These are phyloP conservation scores for Xylariaceae sp. DNA, from an alignment of 2,329 filamentous ascomycete species.

Conservation along the genomic window DNA sequence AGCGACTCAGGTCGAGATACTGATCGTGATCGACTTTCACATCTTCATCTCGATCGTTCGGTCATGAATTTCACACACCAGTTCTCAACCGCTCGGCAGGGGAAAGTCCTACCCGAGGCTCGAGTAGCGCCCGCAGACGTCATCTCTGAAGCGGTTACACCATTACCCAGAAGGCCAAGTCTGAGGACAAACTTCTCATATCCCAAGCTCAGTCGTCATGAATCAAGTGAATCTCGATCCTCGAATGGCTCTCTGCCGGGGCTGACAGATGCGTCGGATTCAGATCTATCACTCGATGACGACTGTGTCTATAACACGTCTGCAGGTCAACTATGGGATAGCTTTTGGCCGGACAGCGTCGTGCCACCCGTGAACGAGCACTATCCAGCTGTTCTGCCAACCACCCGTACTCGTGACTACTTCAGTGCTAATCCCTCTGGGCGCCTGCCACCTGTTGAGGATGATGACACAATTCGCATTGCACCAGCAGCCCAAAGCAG, in stretches of 20 bases:
- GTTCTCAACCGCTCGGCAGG: constrained; percentile 9
- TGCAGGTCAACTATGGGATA: constrained; percentile 49
- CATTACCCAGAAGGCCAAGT: constrained; percentile 19
- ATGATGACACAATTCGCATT: constrained; percentile 27
- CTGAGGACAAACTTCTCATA: constrained; percentile 36
- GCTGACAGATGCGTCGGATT: constrained; percentile 52
- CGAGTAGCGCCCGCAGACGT: constrained; percentile 13
- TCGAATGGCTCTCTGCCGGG: constrained; percentile 48
- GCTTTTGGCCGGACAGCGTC: constrained; percentile 42
- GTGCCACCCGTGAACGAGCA: constrained; percentile 11
- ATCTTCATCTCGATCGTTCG: constrained; percentile 1
- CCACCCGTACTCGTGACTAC: constrained; percentile 18
- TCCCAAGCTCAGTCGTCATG: constrained; percentile 29
- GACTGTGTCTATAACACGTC: constrained; percentile 46
- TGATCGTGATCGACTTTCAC: constrained; percentile 21
- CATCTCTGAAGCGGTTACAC: constrained; percentile 9
- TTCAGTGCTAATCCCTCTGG: constrained; percentile 17
- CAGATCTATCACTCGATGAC: constrained; percentile 50
- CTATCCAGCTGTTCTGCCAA: constrained; percentile 18
- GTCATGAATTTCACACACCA: constrained; percentile 26
- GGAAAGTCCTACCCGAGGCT: constrained; percentile 4
- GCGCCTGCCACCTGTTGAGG: constrained; percentile 11
- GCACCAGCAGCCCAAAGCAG: constrained; percentile 8
- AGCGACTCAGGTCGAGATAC: constrained; percentile 17
- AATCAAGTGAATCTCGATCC: constrained; percentile 33